These are phyloP conservation scores for Isatis tinctoria DNA, from an alignment of 345 rosid species.

Conservation along the genomic window DNA sequence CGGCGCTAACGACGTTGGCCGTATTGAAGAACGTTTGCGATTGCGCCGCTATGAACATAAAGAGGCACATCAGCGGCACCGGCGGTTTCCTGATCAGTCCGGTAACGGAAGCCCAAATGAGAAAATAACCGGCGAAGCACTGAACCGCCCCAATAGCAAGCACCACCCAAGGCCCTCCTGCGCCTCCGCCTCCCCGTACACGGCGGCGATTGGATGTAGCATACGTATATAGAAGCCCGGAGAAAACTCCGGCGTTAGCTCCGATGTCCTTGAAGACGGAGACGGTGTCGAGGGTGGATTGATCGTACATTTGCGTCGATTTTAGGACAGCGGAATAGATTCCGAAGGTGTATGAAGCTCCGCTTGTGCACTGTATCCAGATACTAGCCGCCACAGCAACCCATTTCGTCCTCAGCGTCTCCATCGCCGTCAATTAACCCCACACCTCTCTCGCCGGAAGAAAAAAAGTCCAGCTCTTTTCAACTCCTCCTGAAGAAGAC, in stretches of 20 bases:
- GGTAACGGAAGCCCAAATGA: slow-evolving; percentile 78
- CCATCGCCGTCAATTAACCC: slow-evolving; percentile 24
- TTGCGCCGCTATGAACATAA: slow-evolving; percentile 67
- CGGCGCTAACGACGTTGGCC: slow-evolving; percentile 69
- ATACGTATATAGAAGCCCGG: slow-evolving; percentile 70
- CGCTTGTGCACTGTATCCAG: slow-evolving; percentile 76
- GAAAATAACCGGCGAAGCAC: slow-evolving; percentile 67
- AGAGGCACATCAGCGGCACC: slow-evolving; percentile 67
- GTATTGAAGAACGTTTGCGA: slow-evolving; percentile 74
- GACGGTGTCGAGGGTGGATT: slow-evolving; percentile 90
- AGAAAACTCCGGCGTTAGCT: slow-evolving; percentile 73
- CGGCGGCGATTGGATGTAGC: slow-evolving; percentile 35
- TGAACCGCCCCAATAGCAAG: slow-evolving; percentile 59
- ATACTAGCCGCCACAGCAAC: slow-evolving; percentile 73
- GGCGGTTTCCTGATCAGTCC: slow-evolving; percentile 63
- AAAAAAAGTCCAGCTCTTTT: not conserved
- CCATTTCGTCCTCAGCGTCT: slow-evolving; percentile 42
- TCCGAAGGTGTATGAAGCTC: slow-evolving; percentile 73
- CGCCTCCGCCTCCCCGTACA: not conserved
- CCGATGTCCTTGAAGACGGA: slow-evolving; percentile 97
- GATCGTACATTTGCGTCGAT: slow-evolving; percentile 73
- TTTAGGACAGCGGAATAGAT: slow-evolving; percentile 75
- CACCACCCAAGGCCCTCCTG: slow-evolving; percentile 73
- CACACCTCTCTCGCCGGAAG: not conserved
- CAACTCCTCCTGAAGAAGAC: not conserved